Evolutionary conservation across 2,329 filamentous ascomycete species (phyloP).

Genomic region (Cladosporium austrohemisphaericum): DNA sequence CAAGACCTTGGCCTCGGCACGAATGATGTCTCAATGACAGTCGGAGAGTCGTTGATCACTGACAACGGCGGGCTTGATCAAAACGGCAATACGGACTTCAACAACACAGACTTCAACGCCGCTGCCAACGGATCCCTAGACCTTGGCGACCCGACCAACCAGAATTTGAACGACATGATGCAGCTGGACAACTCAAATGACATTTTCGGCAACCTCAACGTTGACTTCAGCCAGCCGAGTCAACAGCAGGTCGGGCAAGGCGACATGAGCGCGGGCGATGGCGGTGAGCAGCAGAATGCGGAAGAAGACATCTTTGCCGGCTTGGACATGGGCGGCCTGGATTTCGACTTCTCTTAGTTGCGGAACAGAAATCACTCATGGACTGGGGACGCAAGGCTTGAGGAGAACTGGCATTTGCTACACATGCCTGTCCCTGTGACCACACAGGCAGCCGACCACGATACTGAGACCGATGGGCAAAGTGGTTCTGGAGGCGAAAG

Average conservation of each 20-base stretch:
- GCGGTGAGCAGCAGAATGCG: conserved; percentile 28
- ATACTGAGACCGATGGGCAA: too few relatives aligned
- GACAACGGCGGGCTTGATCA: conserved; percentile 9
- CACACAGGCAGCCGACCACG: too few relatives aligned
- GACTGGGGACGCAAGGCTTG: not conserved
- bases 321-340: conserved; percentile 35
- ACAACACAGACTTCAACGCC: conserved; percentile 18
- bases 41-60: conserved; percentile 4
- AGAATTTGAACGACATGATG: conserved; percentile 25
- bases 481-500: too few relatives aligned
- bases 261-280: conserved; percentile 17
- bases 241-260: conserved; percentile 19
- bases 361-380: not conserved
- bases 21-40: not conserved
- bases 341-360: conserved; percentile 31
- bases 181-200: conserved; percentile 18
- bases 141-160: conserved; percentile 19
- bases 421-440: too few relatives aligned
- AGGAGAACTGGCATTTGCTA: too few relatives aligned
- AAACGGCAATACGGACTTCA: conserved; percentile 17
- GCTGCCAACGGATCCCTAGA: conserved; percentile 22
- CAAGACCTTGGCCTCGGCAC: conserved; percentile 31
- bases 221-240: conserved; percentile 25
- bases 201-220: conserved; percentile 28
- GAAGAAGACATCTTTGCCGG: conserved; percentile 44